Conservation (phyloP, 495 filamentous ascomycete species). For the Trichoderma parareesei region DNA sequence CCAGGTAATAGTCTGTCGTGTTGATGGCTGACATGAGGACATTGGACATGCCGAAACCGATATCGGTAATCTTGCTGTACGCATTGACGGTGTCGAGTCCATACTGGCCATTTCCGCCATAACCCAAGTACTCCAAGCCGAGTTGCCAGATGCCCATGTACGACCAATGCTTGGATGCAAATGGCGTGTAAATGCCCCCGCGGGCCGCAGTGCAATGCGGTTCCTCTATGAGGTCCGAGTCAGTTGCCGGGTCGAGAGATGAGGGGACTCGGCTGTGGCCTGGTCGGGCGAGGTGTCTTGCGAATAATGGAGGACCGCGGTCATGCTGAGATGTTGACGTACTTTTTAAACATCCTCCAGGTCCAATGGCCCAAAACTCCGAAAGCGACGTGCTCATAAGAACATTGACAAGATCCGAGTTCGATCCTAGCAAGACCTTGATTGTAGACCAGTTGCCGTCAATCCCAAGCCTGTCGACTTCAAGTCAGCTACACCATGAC, state of each 20-base stretch:
- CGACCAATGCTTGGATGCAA: constrained; percentile 49
- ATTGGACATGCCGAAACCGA: constrained; percentile 36
- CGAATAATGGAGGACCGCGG: constrained; percentile 20
- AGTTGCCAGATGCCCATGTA: constrained; percentile 46
- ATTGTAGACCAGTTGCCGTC: constrained; percentile 41
- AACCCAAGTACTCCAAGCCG: constrained; percentile 44
- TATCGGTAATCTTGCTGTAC: constrained; percentile 31
- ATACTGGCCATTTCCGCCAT: constrained; percentile 47
- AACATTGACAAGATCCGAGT: constrained; percentile 44
- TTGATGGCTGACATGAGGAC: constrained; percentile 46
- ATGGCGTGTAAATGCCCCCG: constrained; percentile 45
- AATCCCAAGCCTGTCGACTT: constrained; percentile 27
- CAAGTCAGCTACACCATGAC: not conserved
- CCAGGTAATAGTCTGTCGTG: constrained; percentile 47
- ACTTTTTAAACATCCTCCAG: constrained; percentile 41
- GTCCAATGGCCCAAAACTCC: constrained; percentile 48
- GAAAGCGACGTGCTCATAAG: constrained; percentile 44
- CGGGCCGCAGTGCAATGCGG: constrained; percentile 35
- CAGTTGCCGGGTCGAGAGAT: not conserved
- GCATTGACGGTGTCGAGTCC: constrained; percentile 49
- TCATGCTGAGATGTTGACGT: constrained; percentile 17
- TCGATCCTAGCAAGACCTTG: constrained; percentile 43
- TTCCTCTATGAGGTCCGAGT: constrained; percentile 23
- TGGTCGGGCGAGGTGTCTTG: not conserved
- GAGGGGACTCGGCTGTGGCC: not conserved